A percentile compares a stretch with the other conserved stretches of the same genome.
Conservation (phyloP, 257 asterid genomes). For the Sherardia arvensis region DNA sequence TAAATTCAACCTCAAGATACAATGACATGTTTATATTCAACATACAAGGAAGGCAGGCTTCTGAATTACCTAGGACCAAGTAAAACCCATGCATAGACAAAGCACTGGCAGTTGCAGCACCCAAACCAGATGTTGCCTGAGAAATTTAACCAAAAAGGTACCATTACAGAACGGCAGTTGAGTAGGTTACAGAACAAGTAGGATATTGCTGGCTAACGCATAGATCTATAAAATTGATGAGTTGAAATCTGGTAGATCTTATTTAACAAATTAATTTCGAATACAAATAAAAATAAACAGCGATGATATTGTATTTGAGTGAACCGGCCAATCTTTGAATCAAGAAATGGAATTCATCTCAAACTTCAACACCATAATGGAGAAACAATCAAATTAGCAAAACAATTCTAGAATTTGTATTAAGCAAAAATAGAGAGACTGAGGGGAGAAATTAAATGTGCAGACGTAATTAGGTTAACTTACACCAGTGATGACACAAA, state of each 20-base stretch:
- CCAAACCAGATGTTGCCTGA: slow-evolving; percentile 93
- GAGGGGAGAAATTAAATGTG: neutral
- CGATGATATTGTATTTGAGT: neutral
- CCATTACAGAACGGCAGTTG: neutral
- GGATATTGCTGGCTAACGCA: neutral
- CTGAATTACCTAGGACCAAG: slow-evolving; percentile 60
- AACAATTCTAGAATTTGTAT: neutral
- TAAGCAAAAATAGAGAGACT: neutral
- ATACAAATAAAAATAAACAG: neutral
- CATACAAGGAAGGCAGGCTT: neutral
- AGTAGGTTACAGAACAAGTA: neutral
- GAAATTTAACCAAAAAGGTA: slow-evolving; percentile 14
- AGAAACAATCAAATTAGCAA: neutral
- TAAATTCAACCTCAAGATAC: neutral
- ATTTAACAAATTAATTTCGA: neutral
- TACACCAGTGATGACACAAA: slow-evolving; percentile 91
- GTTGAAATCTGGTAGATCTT: neutral
- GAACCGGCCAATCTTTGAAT: neutral
- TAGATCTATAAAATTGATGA: neutral
- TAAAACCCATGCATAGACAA: slow-evolving; percentile 68
- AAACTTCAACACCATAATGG: neutral
- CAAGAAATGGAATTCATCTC: neutral
- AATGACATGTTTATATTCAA: neutral
- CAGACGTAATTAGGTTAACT: neutral
- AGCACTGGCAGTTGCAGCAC: slow-evolving; percentile 73